phyloP scores from a whole-genome alignment of 305 asterid species.

The Fraxinus nigra region DNA sequence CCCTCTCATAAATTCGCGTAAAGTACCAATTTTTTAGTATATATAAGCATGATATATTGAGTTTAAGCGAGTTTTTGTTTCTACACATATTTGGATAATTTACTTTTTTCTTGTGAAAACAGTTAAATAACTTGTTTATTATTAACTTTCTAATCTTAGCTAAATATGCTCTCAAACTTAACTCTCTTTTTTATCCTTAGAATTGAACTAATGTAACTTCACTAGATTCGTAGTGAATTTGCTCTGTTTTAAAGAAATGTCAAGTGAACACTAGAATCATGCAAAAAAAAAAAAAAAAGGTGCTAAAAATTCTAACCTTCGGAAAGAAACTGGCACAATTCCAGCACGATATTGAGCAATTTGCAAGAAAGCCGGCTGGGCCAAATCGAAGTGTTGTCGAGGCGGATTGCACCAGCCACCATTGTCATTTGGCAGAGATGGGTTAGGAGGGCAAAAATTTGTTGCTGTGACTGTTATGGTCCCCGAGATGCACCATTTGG shows the following conservation, averaged over 20 bases:
- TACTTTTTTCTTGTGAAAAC: too few relatives aligned
- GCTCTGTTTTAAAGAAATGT: background rate
- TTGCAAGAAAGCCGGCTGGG: conserved; percentile 72
- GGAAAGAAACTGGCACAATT: conserved; percentile 64
- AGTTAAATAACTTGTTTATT: too few relatives aligned
- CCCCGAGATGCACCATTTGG: conserved; percentile 55
- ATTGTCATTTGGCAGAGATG: conserved; percentile 57
- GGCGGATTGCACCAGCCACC: conserved; percentile 98
- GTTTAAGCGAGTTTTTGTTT: background rate
- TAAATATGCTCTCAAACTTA: background rate
- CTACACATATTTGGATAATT: too few relatives aligned
- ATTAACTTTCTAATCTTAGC: background rate
- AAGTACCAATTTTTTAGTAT: background rate
- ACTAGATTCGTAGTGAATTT: background rate
- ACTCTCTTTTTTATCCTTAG: background rate
- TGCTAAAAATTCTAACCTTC: conserved; percentile 40
- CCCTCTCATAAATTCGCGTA: background rate
- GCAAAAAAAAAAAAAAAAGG: background rate
- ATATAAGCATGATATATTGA: background rate
- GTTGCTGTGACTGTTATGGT: conserved; percentile 74
- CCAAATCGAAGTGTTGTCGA: conserved; percentile 75
- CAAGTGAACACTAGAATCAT: background rate
- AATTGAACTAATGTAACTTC: background rate
- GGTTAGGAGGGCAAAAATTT: conserved; percentile 86
- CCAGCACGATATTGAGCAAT: conserved; percentile 77